Conservation (phyloP, 179 eudicot genomes). For the Corrigiola litoralis region DNA sequence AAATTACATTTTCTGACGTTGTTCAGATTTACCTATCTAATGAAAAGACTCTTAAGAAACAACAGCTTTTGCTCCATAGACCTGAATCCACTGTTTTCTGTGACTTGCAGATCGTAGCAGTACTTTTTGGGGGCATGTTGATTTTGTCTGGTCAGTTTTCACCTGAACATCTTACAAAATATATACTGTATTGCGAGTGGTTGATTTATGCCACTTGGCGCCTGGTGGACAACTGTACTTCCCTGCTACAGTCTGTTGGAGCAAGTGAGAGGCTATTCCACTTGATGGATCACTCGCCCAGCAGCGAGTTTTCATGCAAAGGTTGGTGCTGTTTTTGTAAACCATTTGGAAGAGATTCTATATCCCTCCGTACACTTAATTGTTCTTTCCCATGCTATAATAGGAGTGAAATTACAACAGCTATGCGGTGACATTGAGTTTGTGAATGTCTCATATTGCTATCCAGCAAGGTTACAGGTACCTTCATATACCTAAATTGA, state of each 20-base stretch:
- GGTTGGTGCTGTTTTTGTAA: constrained; percentile 23
- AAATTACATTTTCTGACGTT: too few relatives aligned
- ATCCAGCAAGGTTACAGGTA: constrained; percentile 39
- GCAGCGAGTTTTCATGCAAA: constrained; percentile 41
- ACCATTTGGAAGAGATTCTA: neutral
- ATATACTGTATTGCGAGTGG: constrained; percentile 70
- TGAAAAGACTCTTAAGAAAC: too few relatives aligned
- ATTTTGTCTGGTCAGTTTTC: constrained; percentile 43
- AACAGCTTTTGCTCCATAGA: neutral
- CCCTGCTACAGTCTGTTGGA: constrained; percentile 55
- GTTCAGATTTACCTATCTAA: too few relatives aligned
- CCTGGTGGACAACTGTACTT: constrained; percentile 44
- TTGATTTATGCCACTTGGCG: constrained; percentile 72
- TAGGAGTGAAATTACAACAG: constrained; percentile 35
- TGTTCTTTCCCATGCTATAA: neutral
- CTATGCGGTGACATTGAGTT: constrained; percentile 39
- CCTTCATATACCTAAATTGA: neutral
- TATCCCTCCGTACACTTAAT: neutral
- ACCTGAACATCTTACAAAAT: constrained; percentile 60
- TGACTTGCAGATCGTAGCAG: constrained; percentile 40
- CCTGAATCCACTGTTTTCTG: neutral
- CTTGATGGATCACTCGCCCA: constrained; percentile 44
- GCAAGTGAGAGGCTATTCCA: constrained; percentile 59
- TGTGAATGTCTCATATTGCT: constrained; percentile 34
- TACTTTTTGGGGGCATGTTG: constrained; percentile 55